Evolutionary conservation across 768 basidiomycete genomes (phyloP).

Genomic region (Kwoniella pini): DNA sequence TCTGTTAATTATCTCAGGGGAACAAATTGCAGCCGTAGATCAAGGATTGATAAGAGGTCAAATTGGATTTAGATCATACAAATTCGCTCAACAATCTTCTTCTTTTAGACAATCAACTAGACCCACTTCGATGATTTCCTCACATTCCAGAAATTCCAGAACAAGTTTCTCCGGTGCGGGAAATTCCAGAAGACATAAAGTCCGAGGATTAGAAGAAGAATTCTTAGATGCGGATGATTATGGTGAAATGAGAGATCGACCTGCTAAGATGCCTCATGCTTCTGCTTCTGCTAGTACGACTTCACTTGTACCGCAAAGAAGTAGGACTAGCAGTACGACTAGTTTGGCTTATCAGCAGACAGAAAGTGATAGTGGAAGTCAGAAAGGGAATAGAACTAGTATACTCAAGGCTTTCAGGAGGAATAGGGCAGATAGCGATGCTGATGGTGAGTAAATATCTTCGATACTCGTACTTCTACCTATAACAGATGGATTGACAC

Average conservation of each 20-base stretch:
- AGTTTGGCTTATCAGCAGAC: slow-evolving; percentile 40
- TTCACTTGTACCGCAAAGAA: slow-evolving; percentile 32
- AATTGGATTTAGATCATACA: slow-evolving; percentile 33
- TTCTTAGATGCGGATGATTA: slow-evolving; percentile 33
- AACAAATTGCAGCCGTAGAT: slow-evolving; percentile 31
- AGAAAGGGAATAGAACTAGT: slow-evolving; percentile 29
- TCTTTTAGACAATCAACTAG: slow-evolving; percentile 8
- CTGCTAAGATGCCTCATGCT: slow-evolving; percentile 13
- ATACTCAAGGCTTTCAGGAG: slow-evolving; percentile 36
- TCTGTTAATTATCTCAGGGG: slow-evolving; percentile 28
- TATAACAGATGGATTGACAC: too few species aligned
- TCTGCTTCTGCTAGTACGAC: slow-evolving; percentile 29
- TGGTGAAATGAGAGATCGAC: slow-evolving; percentile 26
- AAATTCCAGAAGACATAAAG: slow-evolving; percentile 17
- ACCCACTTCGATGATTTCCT: slow-evolving; percentile 23
- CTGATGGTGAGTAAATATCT: slow-evolving; percentile 34
- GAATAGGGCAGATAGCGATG: slow-evolving; percentile 35
- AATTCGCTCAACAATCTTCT: slow-evolving; percentile 4
- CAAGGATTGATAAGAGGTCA: slow-evolving; percentile 26
- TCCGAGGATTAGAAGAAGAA: slow-evolving; percentile 49
- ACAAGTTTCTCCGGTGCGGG: slow-evolving; percentile 3
- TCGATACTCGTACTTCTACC: too few species aligned
- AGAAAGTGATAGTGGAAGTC: slow-evolving; percentile 40
- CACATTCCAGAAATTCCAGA: slow-evolving; percentile 16
- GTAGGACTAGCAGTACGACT: slow-evolving; percentile 21